Evolutionary conservation across 345 rosid species (phyloP).

Genomic region (Punica granatum): DNA sequence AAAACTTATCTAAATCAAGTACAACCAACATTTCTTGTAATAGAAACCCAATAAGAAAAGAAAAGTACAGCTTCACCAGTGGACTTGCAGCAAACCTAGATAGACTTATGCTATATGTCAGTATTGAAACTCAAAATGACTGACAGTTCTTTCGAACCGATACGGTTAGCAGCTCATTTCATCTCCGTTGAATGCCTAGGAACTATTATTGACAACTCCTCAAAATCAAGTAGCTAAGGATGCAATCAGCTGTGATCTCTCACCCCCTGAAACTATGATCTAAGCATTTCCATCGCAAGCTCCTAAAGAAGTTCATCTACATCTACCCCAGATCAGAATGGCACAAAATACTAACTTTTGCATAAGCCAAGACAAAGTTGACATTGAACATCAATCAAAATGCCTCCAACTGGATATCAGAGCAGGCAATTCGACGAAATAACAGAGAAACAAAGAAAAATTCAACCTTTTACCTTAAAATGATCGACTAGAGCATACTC

Average conservation of each 20-base stretch:
- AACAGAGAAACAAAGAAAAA: too few relatives aligned
- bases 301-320: background rate
- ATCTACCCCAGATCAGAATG: background rate
- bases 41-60: too few relatives aligned
- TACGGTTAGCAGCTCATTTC: background rate
- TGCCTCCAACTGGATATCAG: too few relatives aligned
- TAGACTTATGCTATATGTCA: background rate
- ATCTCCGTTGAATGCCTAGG: background rate
- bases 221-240: background rate
- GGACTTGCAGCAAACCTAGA: too few relatives aligned
- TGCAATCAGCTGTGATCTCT: background rate
- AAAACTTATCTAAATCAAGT: too few relatives aligned
- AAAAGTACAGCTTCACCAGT: too few relatives aligned
- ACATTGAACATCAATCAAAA: too few relatives aligned
- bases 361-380: background rate
- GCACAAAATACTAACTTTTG: background rate
- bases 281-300: too few relatives aligned
- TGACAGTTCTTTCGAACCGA: background rate
- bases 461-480: slow-evolving; percentile 23
- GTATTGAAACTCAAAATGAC: background rate
- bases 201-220: background rate
- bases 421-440: too few relatives aligned
- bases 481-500: slow-evolving; percentile 36
- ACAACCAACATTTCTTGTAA: too few relatives aligned
- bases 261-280: too few relatives aligned